phyloP scores from a whole-genome alignment of 495 filamentous ascomycete species.

The Mycothermus thermophilus region DNA sequence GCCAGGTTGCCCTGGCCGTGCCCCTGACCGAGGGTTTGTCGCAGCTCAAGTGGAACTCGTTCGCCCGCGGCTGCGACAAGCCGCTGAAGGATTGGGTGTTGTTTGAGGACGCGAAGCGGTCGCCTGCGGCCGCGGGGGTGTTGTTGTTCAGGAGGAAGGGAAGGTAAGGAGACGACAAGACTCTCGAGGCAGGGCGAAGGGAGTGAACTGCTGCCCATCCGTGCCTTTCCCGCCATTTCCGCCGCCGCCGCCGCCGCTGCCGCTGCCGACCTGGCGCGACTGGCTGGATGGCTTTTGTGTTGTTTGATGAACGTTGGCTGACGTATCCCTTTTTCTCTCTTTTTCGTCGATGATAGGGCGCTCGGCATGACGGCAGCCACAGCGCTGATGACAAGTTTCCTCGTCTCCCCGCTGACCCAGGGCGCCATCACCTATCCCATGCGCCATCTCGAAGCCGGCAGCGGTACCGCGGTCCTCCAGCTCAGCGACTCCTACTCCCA shows the following conservation, averaged over 20 bases:
- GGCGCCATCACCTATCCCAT: slow-evolving; percentile 26
- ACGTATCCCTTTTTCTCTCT: too few species aligned
- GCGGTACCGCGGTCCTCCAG: slow-evolving; percentile 6
- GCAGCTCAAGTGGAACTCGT: slow-evolving; percentile 40
- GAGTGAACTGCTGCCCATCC: too few species aligned
- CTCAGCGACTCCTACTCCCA: slow-evolving; percentile 14
- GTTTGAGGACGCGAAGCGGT: slow-evolving; percentile 33
- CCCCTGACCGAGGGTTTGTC: slow-evolving; percentile 27
- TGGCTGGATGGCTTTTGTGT: neutral
- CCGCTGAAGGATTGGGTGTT: slow-evolving; percentile 27
- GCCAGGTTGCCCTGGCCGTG: slow-evolving; percentile 26
- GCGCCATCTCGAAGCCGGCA: slow-evolving; percentile 3
- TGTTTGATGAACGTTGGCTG: too few species aligned
- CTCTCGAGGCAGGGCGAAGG: too few species aligned
- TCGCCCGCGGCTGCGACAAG: slow-evolving; percentile 19
- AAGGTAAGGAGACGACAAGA: slow-evolving; percentile 6
- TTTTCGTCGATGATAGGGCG: too few species aligned
- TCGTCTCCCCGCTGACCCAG: slow-evolving; percentile 33
- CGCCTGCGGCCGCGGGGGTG: slow-evolving; percentile 21
- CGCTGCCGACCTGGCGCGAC: neutral
- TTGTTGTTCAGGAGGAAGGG: slow-evolving; percentile 21
- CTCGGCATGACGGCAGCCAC: slow-evolving; percentile 29
- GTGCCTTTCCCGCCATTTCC: too few species aligned
- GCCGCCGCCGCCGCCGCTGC: too few species aligned
- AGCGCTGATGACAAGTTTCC: slow-evolving; percentile 25